These are phyloP conservation scores for Pneumocystis carinii DNA, from an alignment of 1,139 yeast species.

Conservation along the genomic window DNA sequence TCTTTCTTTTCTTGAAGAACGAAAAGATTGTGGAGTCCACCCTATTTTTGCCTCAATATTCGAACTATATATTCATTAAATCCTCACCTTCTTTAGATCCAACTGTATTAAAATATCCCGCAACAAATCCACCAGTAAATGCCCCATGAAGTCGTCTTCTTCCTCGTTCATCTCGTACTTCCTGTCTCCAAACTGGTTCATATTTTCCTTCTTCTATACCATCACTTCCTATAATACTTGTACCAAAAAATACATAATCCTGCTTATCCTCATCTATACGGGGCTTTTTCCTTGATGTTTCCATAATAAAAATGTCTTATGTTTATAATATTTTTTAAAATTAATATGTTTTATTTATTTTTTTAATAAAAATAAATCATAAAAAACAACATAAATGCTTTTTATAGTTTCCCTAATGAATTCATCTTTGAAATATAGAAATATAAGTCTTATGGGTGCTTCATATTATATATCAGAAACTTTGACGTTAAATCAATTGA, in stretches of 20 bases:
- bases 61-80: neutral
- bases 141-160: conserved; percentile 24
- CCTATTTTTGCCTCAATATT: conserved; percentile 14
- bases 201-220: neutral
- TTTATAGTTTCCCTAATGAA: too few relatives aligned
- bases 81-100: conserved; percentile 22
- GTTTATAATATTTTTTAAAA: neutral
- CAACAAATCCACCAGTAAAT: conserved; percentile 25
- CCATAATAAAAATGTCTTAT: neutral
- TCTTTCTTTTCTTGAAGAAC: conserved; percentile 17
- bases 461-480: too few relatives aligned
- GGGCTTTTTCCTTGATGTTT: neutral
- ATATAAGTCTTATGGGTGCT: too few relatives aligned
- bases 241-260: neutral
- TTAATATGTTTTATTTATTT: neutral
- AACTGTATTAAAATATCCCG: conserved; percentile 25
- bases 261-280: neutral
- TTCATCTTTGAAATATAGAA: too few relatives aligned
- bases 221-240: conserved; percentile 1
- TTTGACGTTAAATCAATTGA: too few relatives aligned
- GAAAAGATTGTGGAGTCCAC: conserved; percentile 22
- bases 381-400: too few relatives aligned
- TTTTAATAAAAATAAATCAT: neutral
- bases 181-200: conserved; percentile 16
- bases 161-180: conserved; percentile 17